A percentile compares a stretch with the other conserved stretches of the same genome.
Evolutionary conservation across 768 basidiomycete species (phyloP).

Genomic region (Cytidiella melzeri): DNA sequence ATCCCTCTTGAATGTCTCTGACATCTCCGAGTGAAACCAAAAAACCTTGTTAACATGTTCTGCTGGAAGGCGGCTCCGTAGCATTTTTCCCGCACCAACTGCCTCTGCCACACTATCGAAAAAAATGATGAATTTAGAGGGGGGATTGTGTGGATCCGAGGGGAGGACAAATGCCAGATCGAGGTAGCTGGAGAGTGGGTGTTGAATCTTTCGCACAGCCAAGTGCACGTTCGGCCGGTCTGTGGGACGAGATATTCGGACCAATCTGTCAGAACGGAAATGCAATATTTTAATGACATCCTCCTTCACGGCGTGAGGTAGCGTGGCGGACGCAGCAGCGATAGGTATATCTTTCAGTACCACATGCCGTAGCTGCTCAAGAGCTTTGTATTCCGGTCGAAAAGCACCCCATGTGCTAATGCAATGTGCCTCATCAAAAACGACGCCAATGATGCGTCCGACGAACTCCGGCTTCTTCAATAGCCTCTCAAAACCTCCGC

Average conservation of each 20-base stretch:
- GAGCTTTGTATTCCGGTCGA: neutral
- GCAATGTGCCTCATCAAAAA: neutral
- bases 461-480: neutral
- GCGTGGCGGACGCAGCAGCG: conserved; percentile 2
- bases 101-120: conserved; percentile 6
- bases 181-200: conserved; percentile 7
- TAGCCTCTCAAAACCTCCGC: neutral
- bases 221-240: conserved; percentile 29
- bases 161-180: conserved; percentile 16
- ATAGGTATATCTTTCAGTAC: neutral
- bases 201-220: conserved; percentile 20
- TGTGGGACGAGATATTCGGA: conserved; percentile 16
- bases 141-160: too few species aligned
- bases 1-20: neutral
- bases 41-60: neutral
- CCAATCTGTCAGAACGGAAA: neutral
- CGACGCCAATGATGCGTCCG: neutral
- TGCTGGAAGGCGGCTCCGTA: neutral
- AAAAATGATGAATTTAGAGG: conserved; percentile 13
- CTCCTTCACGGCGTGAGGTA: neutral
- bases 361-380: neutral
- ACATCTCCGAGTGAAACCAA: conserved; percentile 9
- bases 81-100: neutral
- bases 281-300: conserved; percentile 1
- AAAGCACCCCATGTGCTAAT: neutral